Conservation (phyloP, 371 early-diverging fungal species). For the Nosema muscidifuracis region DNA sequence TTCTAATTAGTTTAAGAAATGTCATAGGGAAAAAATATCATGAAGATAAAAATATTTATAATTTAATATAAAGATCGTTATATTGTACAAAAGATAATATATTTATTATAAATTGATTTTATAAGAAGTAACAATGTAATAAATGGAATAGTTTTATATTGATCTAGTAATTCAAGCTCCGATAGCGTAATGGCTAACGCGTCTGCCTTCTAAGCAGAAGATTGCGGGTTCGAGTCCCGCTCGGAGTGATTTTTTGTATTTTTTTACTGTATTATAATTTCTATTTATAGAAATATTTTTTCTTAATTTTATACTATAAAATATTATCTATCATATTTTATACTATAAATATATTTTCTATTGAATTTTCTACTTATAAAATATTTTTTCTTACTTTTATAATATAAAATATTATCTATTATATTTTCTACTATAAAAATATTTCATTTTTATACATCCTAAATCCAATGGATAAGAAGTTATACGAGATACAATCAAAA, state of each 20-base stretch:
- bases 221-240: slow-evolving; percentile 32
- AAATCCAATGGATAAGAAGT: slow-evolving; percentile 36
- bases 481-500: slow-evolving; percentile 29
- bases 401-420: too few relatives aligned
- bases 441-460: too few relatives aligned
- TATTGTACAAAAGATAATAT: not conserved
- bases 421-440: too few relatives aligned
- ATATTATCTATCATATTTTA: too few relatives aligned
- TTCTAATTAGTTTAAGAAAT: slow-evolving; percentile 50
- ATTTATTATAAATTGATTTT: not conserved
- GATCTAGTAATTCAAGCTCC: not conserved
- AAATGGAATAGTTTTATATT: not conserved
- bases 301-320: too few relatives aligned
- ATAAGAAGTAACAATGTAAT: not conserved
- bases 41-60: slow-evolving; percentile 23
- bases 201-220: slow-evolving; percentile 32
- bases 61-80: not conserved
- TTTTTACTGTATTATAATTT: too few relatives aligned
- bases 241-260: slow-evolving; percentile 10
- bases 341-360: too few relatives aligned
- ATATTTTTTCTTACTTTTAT: too few relatives aligned
- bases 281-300: too few relatives aligned
- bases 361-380: too few relatives aligned
- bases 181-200: slow-evolving; percentile 30
- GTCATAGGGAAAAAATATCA: slow-evolving; percentile 39